Percentiles rank a stretch among this genome's conserved stretches.
Conservation (phyloP, 768 basidiomycete species). For the Lactarius quietus region DNA sequence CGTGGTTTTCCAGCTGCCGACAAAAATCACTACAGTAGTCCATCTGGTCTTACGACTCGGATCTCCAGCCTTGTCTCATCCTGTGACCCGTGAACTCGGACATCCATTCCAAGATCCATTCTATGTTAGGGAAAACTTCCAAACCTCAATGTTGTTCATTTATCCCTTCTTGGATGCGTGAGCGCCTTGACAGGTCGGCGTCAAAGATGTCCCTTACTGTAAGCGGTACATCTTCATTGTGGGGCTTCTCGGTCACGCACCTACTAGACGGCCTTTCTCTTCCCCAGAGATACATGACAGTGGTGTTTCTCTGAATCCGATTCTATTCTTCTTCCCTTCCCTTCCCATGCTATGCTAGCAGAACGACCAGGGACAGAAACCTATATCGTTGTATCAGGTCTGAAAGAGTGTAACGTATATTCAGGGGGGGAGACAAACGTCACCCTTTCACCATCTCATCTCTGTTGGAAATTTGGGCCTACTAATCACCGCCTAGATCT, state of each 20-base stretch:
- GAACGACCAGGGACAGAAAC: neutral
- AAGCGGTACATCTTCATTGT: neutral
- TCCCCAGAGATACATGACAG: slow-evolving; percentile 5
- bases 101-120: neutral
- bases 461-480: slow-evolving; percentile 3
- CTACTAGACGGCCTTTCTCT: neutral
- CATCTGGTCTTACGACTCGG: too few species aligned
- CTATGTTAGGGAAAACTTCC: neutral
- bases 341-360: neutral
- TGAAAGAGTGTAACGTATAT: neutral
- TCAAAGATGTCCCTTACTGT: neutral
- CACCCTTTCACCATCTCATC: neutral
- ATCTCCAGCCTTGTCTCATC: too few species aligned
- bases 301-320: neutral
- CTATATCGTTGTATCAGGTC: neutral
- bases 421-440: neutral
- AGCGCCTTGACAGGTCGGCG: neutral
- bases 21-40: too few species aligned
- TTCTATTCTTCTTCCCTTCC: neutral
- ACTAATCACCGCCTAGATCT: slow-evolving; percentile 13
- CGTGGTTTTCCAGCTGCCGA: too few species aligned
- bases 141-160: neutral
- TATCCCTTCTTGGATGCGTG: neutral
- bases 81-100: neutral
- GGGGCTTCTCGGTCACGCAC: slow-evolving; percentile 5